Percentiles rank a stretch among this genome's conserved stretches.
Evolutionary conservation across 495 filamentous ascomycete species (phyloP).

Genomic region (Penicillium taxi): DNA sequence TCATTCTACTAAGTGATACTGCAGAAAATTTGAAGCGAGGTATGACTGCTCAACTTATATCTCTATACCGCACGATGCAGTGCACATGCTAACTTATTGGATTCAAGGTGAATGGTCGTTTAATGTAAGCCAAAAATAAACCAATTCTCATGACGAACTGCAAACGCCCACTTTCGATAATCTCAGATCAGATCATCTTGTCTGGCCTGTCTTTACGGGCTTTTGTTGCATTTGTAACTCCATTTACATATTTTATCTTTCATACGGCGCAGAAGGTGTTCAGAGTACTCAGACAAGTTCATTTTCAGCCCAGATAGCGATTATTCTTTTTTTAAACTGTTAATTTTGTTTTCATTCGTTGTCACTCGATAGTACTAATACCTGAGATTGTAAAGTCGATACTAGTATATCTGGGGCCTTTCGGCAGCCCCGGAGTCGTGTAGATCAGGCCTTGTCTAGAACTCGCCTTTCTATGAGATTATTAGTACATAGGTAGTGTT

Average conservation of each 20-base stretch:
- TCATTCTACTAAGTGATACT: slow-evolving; percentile 85
- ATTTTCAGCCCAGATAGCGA: slow-evolving; percentile 9
- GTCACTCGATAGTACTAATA: no score
- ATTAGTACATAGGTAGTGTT: neutral
- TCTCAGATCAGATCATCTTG: no score
- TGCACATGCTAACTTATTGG: slow-evolving; percentile 1
- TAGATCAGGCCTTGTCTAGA: no score
- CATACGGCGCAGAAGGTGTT: slow-evolving; percentile 14
- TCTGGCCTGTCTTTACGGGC: no score
- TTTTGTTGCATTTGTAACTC: neutral
- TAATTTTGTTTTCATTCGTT: neutral
- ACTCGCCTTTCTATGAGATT: no score
- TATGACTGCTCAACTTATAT: slow-evolving; percentile 35
- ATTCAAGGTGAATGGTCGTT: slow-evolving; percentile 39
- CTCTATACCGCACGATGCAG: neutral
- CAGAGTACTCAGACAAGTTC: no score
- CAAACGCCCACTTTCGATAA: no score
- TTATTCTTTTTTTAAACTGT: slow-evolving; percentile 1
- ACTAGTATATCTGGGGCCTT: no score
- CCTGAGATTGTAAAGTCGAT: slow-evolving; percentile 2
- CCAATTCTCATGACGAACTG: neutral
- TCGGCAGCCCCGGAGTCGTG: no score
- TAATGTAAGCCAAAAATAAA: no score
- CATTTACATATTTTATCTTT: slow-evolving; percentile 1
- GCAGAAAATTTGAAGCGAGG: slow-evolving; percentile 83